phyloP scores from a whole-genome alignment of 441 rosid species.

The Populus hybrid region DNA sequence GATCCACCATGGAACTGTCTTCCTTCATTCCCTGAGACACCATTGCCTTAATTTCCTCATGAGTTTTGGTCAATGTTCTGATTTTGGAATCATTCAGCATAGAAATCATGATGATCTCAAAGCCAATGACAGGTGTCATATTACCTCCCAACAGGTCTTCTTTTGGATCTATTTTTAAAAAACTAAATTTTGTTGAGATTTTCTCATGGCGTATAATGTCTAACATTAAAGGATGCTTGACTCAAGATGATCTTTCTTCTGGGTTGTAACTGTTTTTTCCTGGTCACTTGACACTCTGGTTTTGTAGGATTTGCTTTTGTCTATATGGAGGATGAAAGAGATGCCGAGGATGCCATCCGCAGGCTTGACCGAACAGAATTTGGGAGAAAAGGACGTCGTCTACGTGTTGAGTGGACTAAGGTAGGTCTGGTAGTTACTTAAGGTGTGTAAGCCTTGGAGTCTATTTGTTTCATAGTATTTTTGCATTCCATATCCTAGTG shows the following conservation, averaged over 20 bases:
- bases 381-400: conserved; percentile 75
- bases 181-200: neutral
- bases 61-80: conserved; percentile 37
- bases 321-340: conserved; percentile 84
- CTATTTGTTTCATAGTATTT: neutral
- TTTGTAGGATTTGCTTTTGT: conserved; percentile 72
- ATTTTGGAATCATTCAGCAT: conserved; percentile 53
- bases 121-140: neutral
- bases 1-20: conserved; percentile 56
- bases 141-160: conserved; percentile 1
- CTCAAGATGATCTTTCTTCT: neutral
- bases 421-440: conserved; percentile 21
- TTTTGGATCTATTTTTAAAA: neutral
- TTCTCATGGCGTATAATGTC: neutral
- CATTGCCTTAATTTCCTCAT: conserved; percentile 46
- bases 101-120: conserved; percentile 21
- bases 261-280: neutral
- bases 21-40: conserved; percentile 33
- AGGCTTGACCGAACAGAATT: conserved; percentile 64
- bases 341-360: conserved; percentile 81
- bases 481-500: neutral
- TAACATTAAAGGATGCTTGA: neutral
- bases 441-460: neutral
- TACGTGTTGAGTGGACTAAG: conserved; percentile 86
- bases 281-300: neutral